phyloP scores from a whole-genome alignment of 345 rosid species.

The Geranium brycei region DNA sequence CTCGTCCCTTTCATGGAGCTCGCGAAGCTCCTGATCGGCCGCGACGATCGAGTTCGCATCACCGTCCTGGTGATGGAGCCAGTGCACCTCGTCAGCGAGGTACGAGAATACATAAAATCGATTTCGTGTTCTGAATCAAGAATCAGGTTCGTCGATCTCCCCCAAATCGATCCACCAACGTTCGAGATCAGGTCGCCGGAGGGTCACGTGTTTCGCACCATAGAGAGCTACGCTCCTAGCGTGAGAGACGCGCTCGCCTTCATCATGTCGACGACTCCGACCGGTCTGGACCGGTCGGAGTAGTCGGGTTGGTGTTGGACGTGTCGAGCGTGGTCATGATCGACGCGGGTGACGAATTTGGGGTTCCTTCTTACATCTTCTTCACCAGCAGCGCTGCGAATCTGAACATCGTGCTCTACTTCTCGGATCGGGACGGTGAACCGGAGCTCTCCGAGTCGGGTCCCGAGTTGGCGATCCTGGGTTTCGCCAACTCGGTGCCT shows the following conservation, averaged over 20 bases:
- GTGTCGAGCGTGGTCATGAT: constrained; percentile 33
- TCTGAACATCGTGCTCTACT: constrained; percentile 26
- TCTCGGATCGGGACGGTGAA: constrained; percentile 15
- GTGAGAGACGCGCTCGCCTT: constrained; percentile 6
- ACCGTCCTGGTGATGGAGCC: constrained; percentile 17
- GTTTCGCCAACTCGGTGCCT: constrained; percentile 25
- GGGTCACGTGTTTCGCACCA: background rate
- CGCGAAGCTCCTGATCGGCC: constrained; percentile 27
- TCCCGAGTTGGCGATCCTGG: constrained; percentile 16
- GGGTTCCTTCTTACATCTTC: constrained; percentile 41
- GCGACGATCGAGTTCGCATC: constrained; percentile 19
- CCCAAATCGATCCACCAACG: constrained; percentile 17
- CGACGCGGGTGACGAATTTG: constrained; percentile 23
- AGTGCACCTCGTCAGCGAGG: background rate
- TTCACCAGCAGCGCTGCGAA: constrained; percentile 22
- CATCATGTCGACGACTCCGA: constrained; percentile 4
- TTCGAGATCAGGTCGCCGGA: constrained; percentile 15
- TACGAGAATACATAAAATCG: constrained; percentile 9
- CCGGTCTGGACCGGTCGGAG: constrained; percentile 7
- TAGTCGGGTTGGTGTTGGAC: constrained; percentile 34
- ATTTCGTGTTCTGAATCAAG: constrained; percentile 14
- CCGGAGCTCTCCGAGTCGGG: constrained; percentile 11
- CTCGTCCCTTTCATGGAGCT: constrained; percentile 32
- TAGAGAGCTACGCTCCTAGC: constrained; percentile 11
- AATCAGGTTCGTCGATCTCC: constrained; percentile 22